These are phyloP conservation scores for Tephrocybe sp. DNA, from an alignment of 768 basidiomycete genomes.

Conservation along the genomic window DNA sequence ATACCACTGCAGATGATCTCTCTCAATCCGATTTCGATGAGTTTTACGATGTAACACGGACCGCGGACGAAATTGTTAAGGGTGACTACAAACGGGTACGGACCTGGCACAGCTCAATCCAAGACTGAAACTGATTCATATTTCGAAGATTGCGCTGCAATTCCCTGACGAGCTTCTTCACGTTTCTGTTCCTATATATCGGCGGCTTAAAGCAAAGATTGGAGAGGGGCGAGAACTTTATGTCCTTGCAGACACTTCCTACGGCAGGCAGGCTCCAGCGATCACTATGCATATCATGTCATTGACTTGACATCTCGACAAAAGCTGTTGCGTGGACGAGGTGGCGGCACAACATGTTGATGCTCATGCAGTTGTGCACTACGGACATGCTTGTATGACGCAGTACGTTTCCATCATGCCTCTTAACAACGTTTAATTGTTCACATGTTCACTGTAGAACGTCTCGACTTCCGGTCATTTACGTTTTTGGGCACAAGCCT, in stretches of 20 bases:
- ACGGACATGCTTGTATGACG: slow-evolving; percentile 95
- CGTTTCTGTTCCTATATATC: slow-evolving; percentile 83
- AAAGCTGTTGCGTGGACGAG: slow-evolving; percentile 94
- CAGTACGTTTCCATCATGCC: slow-evolving; percentile 51
- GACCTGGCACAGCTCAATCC: background rate
- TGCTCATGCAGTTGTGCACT: slow-evolving; percentile 90
- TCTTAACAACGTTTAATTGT: background rate
- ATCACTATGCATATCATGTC: slow-evolving; percentile 9
- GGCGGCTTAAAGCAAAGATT: slow-evolving; percentile 48
- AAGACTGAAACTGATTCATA: background rate
- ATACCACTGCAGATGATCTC: slow-evolving; percentile 30
- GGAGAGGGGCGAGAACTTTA: slow-evolving; percentile 21
- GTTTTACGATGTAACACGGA: slow-evolving; percentile 75
- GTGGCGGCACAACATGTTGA: slow-evolving; percentile 93
- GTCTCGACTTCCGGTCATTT: slow-evolving; percentile 84
- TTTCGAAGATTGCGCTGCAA: slow-evolving; percentile 76
- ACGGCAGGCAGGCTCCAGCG: slow-evolving; percentile 71
- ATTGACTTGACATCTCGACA: slow-evolving; percentile 13
- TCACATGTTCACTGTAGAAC: slow-evolving; percentile 46
- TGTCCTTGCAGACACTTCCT: slow-evolving; percentile 66
- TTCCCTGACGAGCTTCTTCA: slow-evolving; percentile 93
- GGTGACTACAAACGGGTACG: slow-evolving; percentile 72
- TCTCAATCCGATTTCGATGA: slow-evolving; percentile 46
- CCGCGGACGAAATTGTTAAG: slow-evolving; percentile 53
- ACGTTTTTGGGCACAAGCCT: slow-evolving; percentile 79